Conservation (phyloP, 202 grass and related monocot genomes). For the Sporobolus alterniflorus region DNA sequence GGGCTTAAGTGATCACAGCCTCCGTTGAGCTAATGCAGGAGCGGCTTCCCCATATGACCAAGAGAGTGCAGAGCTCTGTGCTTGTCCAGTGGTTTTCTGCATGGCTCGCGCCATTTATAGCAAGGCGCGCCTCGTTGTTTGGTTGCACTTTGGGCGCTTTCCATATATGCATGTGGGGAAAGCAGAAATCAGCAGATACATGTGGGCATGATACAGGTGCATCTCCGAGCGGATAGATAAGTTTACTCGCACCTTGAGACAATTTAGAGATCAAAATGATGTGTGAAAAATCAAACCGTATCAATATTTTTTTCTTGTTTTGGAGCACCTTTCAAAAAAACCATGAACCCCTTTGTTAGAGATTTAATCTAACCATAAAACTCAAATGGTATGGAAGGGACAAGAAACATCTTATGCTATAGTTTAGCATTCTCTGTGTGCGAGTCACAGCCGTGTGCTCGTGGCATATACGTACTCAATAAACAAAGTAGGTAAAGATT, state of each 20-base stretch:
- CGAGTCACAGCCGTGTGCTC: too few relatives aligned
- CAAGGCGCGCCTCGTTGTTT: background rate
- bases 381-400: too few relatives aligned
- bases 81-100: background rate
- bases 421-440: too few relatives aligned
- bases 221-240: too few relatives aligned
- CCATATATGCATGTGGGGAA: background rate
- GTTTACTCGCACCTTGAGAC: background rate
- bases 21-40: conserved; percentile 96
- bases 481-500: too few relatives aligned
- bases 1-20: conserved; percentile 23
- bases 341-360: too few relatives aligned
- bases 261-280: background rate
- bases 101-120: conserved; percentile 25
- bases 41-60: conserved; percentile 56
- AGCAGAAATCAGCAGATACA: background rate
- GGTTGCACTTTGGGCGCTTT: background rate
- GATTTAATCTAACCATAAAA: too few relatives aligned
- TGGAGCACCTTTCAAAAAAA: too few relatives aligned
- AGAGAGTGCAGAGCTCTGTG: conserved; percentile 8
- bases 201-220: too few relatives aligned
- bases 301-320: too few relatives aligned
- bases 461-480: too few relatives aligned
- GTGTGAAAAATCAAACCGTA: background rate
- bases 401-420: too few relatives aligned